Evolutionary conservation across 2,329 filamentous ascomycete genomes (phyloP), one percentile per base, ranked within the genome.

Genomic region (Myriosclerotinia duriaeana): DNA sequence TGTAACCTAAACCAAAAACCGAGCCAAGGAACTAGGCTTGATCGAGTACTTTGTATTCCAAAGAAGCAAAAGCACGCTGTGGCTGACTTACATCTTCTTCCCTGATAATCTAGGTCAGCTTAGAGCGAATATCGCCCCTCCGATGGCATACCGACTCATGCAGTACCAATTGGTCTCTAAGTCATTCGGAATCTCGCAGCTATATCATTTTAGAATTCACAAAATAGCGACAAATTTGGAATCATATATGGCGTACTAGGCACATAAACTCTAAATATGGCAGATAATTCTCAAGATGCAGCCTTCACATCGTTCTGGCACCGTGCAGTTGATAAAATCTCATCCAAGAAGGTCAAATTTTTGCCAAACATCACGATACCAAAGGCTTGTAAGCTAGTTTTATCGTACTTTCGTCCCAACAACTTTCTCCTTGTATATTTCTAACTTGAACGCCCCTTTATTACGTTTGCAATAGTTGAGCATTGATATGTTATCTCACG

Each of bases 281-380:
- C 54, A 15, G 63, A 65, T 50, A 12, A 20, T 22, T 12, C 52
- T 34, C 17, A 56, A 56, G 59, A 66, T 50, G 26, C 48, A 22
- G 46, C 56, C n/a, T 67, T 69, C 15, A 56, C 66, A 63, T 58
- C 61, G 4, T 67, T 69, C 48, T 69, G 68, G 68, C 66, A 68
- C 14, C 55, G 66, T 9, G 58, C 66, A 12, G 58, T 66, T 22
- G 61, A 64, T 26, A 67, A 63, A 11, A 53, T 69, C 8, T 66
- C 62, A 20, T 64, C 66, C 20, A 66, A 66, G 40, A 67, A 53
- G 22, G 44, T 69, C 9, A 69, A 56, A 8, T 66, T 65, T 60
- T 64, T 66, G 65, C 60, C 63, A 36, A 69, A 66, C 60, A 30
- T 54, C 58, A 67, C 46, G 5, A 63, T 34, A 14, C 44, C 38